phyloP scores from a whole-genome alignment of 1,284 basidiomycete species.

The Trametes pubescens region DNA sequence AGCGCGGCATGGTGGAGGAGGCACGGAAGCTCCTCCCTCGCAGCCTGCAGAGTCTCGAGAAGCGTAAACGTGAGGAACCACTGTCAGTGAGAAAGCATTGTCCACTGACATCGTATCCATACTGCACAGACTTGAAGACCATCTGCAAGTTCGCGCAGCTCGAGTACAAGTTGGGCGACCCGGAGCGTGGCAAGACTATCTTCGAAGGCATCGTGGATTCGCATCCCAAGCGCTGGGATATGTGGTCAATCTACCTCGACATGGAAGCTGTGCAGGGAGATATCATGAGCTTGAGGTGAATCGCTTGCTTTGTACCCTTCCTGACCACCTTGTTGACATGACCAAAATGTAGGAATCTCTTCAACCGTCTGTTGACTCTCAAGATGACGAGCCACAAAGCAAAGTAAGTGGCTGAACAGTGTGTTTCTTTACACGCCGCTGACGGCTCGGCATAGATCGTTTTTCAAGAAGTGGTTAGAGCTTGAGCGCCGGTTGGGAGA shows the following conservation, averaged over 20 bases:
- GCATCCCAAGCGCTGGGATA: slow-evolving; percentile 93
- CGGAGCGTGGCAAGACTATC: slow-evolving; percentile 94
- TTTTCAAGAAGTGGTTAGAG: slow-evolving; percentile 98
- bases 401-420: slow-evolving; percentile 63
- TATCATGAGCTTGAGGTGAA: slow-evolving; percentile 77
- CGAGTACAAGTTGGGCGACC: slow-evolving; percentile 94
- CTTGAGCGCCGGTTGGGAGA: slow-evolving; percentile 91
- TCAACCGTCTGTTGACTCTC: slow-evolving; percentile 81
- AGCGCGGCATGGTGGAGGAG: slow-evolving; percentile 76
- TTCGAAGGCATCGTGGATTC: slow-evolving; percentile 97
- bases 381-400: slow-evolving; percentile 96
- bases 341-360: slow-evolving; percentile 67
- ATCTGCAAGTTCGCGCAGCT: slow-evolving; percentile 95
- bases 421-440: background rate
- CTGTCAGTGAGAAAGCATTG: too few species aligned
- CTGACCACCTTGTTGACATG: background rate
- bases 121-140: slow-evolving; percentile 84
- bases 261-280: slow-evolving; percentile 87
- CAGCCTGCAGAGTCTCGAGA: slow-evolving; percentile 92
- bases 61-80: slow-evolving; percentile 85
- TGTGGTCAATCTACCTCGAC: slow-evolving; percentile 98
- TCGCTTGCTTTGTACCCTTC: slow-evolving; percentile 27
- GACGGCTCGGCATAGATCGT: slow-evolving; percentile 57
- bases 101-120: background rate
- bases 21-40: slow-evolving; percentile 90